phyloP scores from a whole-genome alignment of 495 filamentous ascomycete species.

The Aspergillus biplanus region DNA sequence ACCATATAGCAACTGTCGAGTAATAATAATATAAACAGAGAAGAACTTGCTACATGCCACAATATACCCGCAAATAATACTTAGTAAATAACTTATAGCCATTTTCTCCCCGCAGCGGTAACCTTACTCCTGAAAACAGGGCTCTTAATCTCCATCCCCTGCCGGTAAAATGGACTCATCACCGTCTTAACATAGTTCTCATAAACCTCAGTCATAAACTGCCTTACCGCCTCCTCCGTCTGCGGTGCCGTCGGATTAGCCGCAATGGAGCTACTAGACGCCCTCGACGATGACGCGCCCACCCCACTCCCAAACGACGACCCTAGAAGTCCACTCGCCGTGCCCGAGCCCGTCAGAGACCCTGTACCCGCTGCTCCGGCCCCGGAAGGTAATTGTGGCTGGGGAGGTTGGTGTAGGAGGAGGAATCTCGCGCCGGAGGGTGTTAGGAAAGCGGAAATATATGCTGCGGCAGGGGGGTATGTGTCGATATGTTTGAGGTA shows the following conservation, averaged over 20 bases:
- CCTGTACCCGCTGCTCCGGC: conserved; percentile 10
- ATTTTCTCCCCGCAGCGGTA: conserved; percentile 88
- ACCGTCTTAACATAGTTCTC: conserved; percentile 95
- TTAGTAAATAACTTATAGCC: conserved; percentile 57
- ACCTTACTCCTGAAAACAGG: conserved; percentile 82
- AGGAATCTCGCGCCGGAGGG: conserved; percentile 73
- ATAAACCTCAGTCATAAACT: conserved; percentile 93
- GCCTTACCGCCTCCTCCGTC: conserved; percentile 90
- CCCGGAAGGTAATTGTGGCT: conserved; percentile 48
- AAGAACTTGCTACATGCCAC: no score
- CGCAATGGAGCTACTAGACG: conserved; percentile 66
- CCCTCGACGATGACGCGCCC: conserved; percentile 39
- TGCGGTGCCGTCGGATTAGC: conserved; percentile 83
- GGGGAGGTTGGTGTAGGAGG: conserved; percentile 77
- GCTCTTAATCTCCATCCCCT: conserved; percentile 81
- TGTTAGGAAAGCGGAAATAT: conserved; percentile 91
- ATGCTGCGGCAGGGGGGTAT: conserved; percentile 76
- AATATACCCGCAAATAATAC: no score
- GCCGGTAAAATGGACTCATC: conserved; percentile 92
- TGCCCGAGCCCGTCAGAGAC: conserved; percentile 20
- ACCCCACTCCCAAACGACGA: conserved; percentile 34
- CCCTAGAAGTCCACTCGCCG: conserved; percentile 24
- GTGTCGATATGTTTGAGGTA: conserved; percentile 95
- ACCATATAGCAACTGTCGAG: not conserved
- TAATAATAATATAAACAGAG: no score